Evolutionary conservation across 441 rosid genomes (phyloP).

Genomic region (Adansonia rubrostipa): DNA sequence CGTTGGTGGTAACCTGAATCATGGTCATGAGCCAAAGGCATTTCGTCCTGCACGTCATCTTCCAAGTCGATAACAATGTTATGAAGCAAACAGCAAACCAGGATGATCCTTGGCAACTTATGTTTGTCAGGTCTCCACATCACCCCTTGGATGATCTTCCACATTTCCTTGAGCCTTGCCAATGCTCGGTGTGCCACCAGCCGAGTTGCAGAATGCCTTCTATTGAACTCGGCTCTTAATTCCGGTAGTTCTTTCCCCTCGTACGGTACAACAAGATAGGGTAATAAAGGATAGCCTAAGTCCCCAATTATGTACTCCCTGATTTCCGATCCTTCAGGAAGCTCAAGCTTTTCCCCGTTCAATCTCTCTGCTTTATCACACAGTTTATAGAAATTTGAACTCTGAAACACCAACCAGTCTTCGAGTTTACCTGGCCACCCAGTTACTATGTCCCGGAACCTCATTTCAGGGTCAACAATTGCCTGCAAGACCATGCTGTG

Average conservation of each 20-base stretch:
- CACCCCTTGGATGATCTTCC: conserved; percentile 67
- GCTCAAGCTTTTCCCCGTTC: conserved; percentile 44
- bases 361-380: conserved; percentile 57
- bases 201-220: conserved; percentile 43
- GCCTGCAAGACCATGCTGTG: conserved; percentile 76
- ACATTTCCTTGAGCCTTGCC: conserved; percentile 57
- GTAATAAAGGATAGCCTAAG: conserved; percentile 63
- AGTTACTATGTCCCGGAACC: conserved; percentile 67
- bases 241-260: conserved; percentile 48
- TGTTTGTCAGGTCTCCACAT: conserved; percentile 81
- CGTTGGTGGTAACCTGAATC: conserved; percentile 52
- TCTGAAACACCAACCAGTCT: conserved; percentile 49
- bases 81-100: conserved; percentile 76
- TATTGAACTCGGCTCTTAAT: conserved; percentile 50
- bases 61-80: conserved; percentile 65
- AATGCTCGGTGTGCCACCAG: conserved; percentile 60
- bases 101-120: conserved; percentile 67
- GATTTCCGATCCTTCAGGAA: conserved; percentile 49
- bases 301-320: conserved; percentile 71
- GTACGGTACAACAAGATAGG: conserved; percentile 64
- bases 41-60: conserved; percentile 42
- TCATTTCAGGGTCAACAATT: conserved; percentile 64
- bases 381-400: conserved; percentile 50
- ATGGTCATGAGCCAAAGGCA: conserved; percentile 40
- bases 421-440: conserved; percentile 79